These are phyloP conservation scores for Phragmites australis DNA, from an alignment of 176 grass and related monocot species.

Conservation along the genomic window DNA sequence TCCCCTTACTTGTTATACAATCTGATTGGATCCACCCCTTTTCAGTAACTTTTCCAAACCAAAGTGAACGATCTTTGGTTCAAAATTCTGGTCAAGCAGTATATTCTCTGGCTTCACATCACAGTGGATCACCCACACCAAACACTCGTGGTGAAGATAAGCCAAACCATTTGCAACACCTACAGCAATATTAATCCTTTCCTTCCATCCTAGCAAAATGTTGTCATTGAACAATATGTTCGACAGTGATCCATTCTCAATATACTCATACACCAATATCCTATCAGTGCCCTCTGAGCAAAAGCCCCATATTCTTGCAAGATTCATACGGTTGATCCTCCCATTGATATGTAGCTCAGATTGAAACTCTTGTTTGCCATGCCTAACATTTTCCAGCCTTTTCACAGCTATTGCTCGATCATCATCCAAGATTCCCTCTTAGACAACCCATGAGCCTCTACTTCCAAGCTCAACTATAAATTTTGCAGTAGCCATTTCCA, in stretches of 20 bases:
- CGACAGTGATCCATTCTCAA: constrained; percentile 50
- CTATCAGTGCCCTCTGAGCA: constrained; percentile 39
- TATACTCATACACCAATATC: constrained; percentile 45
- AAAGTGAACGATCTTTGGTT: constrained; percentile 11
- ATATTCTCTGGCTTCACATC: constrained; percentile 47
- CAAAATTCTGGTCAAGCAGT: neutral
- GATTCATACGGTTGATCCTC: constrained; percentile 32
- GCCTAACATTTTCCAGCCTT: neutral
- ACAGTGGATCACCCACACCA: constrained; percentile 53
- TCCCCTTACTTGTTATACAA: neutral
- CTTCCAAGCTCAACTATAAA: constrained; percentile 32
- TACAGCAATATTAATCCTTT: constrained; percentile 28
- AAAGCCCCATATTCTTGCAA: constrained; percentile 45
- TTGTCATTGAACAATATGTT: constrained; percentile 25
- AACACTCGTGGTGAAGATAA: constrained; percentile 52
- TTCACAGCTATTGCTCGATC: constrained; percentile 6
- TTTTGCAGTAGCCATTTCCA: neutral
- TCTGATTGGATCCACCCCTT: neutral
- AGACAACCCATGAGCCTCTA: constrained; percentile 31
- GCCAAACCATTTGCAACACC: constrained; percentile 41
- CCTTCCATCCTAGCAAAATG: constrained; percentile 33
- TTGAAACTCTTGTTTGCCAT: constrained; percentile 20
- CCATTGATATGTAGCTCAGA: constrained; percentile 14
- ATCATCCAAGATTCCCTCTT: constrained; percentile 3
- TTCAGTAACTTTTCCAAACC: neutral